These are phyloP conservation scores for Boletus tylopilopsis DNA, from an alignment of 768 basidiomycete genomes.

Conservation along the genomic window DNA sequence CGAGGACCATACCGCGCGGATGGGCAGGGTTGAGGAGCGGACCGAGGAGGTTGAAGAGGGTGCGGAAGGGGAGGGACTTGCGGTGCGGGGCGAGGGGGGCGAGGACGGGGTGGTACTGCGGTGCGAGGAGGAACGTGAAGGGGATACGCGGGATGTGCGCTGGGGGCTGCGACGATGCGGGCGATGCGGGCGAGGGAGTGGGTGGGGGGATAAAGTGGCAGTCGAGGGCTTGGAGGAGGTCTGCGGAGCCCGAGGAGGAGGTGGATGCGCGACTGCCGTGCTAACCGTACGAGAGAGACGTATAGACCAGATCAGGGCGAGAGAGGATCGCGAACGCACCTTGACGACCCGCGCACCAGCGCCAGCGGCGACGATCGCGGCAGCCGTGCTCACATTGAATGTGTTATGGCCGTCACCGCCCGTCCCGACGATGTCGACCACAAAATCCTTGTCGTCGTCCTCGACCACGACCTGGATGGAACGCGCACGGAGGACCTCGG, in stretches of 20 bases:
- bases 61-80: conserved; percentile 86
- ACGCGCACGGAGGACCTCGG: conserved; percentile 42
- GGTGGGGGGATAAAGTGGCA: conserved; percentile 70
- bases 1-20: conserved; percentile 87
- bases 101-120: conserved; percentile 88
- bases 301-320: too few relatives aligned
- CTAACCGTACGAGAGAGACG: conserved; percentile 37
- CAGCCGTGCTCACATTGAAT: conserved; percentile 95
- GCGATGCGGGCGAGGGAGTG: too few relatives aligned
- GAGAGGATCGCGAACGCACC: not conserved
- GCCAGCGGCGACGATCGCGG: conserved; percentile 90
- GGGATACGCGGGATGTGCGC: conserved; percentile 59
- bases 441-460: too few relatives aligned
- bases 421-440: conserved; percentile 44
- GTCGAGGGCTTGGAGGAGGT: conserved; percentile 80
- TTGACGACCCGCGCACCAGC: conserved; percentile 47
- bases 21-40: conserved; percentile 90
- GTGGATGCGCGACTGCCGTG: conserved; percentile 91
- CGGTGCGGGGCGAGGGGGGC: conserved; percentile 81
- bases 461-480: not conserved
- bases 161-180: conserved; percentile 19
- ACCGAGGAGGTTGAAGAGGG: conserved; percentile 94
- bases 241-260: conserved; percentile 91
- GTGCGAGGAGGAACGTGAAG: conserved; percentile 91
- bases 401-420: conserved; percentile 93